Conservation (phyloP, 306 rosid genomes). For the Lathyrus oleraceus region DNA sequence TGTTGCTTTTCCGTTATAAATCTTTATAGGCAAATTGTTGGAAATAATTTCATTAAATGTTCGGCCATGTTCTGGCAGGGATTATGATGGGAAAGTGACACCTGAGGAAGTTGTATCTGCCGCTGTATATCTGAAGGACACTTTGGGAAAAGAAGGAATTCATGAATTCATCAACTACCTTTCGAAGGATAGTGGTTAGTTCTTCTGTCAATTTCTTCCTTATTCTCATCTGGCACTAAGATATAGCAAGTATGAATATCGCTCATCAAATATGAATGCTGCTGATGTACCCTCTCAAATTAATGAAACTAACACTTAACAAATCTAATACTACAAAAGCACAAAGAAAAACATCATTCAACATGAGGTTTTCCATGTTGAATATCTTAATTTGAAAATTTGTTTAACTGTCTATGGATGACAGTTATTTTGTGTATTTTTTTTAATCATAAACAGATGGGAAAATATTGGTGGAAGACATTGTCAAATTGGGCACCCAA, state of each 20-base stretch:
- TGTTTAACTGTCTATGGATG: not conserved
- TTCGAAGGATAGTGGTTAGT: constrained; percentile 70
- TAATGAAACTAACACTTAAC: not conserved
- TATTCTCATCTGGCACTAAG: constrained; percentile 3
- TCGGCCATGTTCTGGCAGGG: constrained; percentile 51
- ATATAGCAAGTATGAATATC: constrained; percentile 21
- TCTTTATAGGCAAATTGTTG: not conserved
- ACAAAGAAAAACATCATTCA: constrained; percentile 1
- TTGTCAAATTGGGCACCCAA: constrained; percentile 42
- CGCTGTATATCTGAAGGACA: constrained; percentile 74
- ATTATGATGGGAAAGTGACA: constrained; percentile 85
- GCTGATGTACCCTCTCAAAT: constrained; percentile 10
- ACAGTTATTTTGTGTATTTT: not conserved
- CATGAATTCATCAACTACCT: constrained; percentile 77
- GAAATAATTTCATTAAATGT: constrained; percentile 26
- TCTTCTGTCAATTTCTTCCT: constrained; percentile 9
- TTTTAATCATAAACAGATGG: constrained; percentile 41
- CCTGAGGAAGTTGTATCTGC: constrained; percentile 88
- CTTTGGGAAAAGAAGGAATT: constrained; percentile 75
- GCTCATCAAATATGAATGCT: constrained; percentile 7
- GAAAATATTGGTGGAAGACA: constrained; percentile 51
- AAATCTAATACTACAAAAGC: constrained; percentile 16
- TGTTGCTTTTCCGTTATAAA: constrained; percentile 5
- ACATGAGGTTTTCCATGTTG: not conserved
- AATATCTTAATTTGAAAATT: not conserved